Conservation (phyloP, 2,329 filamentous ascomycete genomes). For the Malbranchea cinnamomea region DNA sequence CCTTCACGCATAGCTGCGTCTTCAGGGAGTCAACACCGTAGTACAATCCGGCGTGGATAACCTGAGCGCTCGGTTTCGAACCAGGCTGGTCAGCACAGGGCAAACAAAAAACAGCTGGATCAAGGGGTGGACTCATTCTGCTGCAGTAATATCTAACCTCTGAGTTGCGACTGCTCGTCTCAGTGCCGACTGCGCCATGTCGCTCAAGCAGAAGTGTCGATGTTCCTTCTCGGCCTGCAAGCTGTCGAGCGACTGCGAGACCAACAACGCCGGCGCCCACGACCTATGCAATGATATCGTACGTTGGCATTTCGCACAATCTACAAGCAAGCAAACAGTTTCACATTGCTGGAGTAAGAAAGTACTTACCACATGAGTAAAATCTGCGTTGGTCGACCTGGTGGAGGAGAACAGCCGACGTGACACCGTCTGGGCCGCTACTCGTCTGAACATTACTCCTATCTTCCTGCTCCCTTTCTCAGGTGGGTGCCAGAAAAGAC, state of each 20-base stretch:
- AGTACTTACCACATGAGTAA: conserved; percentile 43
- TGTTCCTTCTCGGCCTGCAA: conserved; percentile 45
- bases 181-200: conserved; percentile 59
- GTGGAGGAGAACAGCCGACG: conserved; percentile 32
- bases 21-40: conserved; percentile 67
- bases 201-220: conserved; percentile 70
- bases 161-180: conserved; percentile 81
- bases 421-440: too few species aligned
- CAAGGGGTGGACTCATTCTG: too few species aligned
- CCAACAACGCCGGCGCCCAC: conserved; percentile 64
- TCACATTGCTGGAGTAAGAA: neutral
- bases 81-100: too few species aligned
- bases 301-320: neutral
- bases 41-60: conserved; percentile 92
- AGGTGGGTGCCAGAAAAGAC: too few species aligned
- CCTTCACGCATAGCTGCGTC: conserved; percentile 64
- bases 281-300: conserved; percentile 25
- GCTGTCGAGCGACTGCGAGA: conserved; percentile 59
- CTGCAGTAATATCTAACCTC: conserved; percentile 39
- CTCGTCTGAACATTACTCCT: too few species aligned
- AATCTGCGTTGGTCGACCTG: conserved; percentile 34
- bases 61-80: conserved; percentile 28
- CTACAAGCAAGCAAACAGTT: neutral
- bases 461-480: too few species aligned
- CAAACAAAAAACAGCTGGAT: too few species aligned